Percentiles rank a stretch among this genome's conserved stretches.
phyloP scores from a whole-genome alignment of 1,284 basidiomycete genomes.

The Trichosporon inkin region DNA sequence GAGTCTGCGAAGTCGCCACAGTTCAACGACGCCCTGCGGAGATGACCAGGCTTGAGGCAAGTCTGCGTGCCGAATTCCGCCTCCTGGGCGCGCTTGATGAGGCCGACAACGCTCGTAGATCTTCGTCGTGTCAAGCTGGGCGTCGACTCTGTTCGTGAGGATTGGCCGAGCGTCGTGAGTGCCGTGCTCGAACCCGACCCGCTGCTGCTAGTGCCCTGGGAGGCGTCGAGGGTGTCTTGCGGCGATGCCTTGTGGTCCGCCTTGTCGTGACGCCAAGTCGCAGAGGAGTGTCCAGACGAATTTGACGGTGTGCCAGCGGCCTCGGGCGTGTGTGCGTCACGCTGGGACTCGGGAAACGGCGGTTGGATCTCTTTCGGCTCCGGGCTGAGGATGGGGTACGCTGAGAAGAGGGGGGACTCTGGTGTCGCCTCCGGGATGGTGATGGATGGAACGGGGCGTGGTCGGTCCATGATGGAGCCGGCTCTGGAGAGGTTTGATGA shows the following conservation, averaged over 20 bases:
- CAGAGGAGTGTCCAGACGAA: conserved; percentile 3
- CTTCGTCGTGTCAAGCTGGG: conserved; percentile 13
- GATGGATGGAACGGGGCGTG: conserved; percentile 12
- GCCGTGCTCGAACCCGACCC: conserved; percentile 1
- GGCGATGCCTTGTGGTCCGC: background rate
- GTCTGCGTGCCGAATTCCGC: conserved; percentile 1
- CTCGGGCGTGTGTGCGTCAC: conserved; percentile 2
- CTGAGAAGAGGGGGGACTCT: conserved; percentile 12
- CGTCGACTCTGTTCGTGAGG: conserved; percentile 8
- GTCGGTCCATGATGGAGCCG: background rate
- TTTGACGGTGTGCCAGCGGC: background rate
- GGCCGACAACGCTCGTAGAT: conserved; percentile 12
- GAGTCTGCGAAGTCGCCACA: conserved; percentile 17
- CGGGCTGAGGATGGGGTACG: conserved; percentile 22
- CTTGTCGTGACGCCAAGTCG: background rate
- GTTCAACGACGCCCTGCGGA: conserved; percentile 15
- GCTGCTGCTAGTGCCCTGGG: background rate
- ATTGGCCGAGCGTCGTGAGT: background rate
- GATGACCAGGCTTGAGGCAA: background rate
- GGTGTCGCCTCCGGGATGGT: conserved; percentile 10
- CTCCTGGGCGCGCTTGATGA: conserved; percentile 11
- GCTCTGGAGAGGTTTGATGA: background rate
- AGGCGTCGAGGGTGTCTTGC: background rate
- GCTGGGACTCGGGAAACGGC: background rate
- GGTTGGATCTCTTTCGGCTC: background rate